These are phyloP conservation scores for Xylariaceae sp. DNA, from an alignment of 2,329 filamentous ascomycete species.

Conservation along the genomic window DNA sequence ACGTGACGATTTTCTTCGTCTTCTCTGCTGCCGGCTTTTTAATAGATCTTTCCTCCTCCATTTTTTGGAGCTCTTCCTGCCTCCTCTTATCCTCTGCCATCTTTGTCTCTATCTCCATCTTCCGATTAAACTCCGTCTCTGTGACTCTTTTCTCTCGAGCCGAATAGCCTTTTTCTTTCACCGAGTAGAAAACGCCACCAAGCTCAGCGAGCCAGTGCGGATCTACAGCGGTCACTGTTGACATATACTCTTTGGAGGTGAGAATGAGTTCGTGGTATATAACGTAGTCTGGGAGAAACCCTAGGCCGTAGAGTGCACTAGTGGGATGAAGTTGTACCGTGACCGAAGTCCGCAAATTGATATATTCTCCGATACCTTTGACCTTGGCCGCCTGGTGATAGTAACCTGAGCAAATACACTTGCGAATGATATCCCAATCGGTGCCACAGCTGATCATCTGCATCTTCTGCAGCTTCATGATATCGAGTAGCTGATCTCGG, in stretches of 20 bases:
- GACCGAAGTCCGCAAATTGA: conserved; percentile 93
- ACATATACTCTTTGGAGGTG: conserved; percentile 97
- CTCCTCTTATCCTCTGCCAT: conserved; percentile 85
- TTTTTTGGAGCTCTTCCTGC: conserved; percentile 62
- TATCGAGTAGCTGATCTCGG: conserved; percentile 88
- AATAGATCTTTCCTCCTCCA: conserved; percentile 53
- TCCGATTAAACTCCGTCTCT: conserved; percentile 89
- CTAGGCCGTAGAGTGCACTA: conserved; percentile 87
- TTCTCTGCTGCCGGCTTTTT: conserved; percentile 49
- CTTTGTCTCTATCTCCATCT: conserved; percentile 90
- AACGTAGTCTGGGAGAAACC: conserved; percentile 94
- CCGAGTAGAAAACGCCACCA: conserved; percentile 94
- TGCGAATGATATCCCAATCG: conserved; percentile 94
- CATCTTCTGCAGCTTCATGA: conserved; percentile 95
- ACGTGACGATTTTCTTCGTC: conserved; percentile 64
- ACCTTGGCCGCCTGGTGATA: conserved; percentile 97
- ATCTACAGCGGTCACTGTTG: conserved; percentile 92
- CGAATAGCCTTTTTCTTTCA: conserved; percentile 97
- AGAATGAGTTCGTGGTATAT: conserved; percentile 98
- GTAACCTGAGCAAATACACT: conserved; percentile 96
- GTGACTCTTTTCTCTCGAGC: conserved; percentile 83
- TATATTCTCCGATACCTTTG: conserved; percentile 95
- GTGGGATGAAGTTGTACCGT: conserved; percentile 95
- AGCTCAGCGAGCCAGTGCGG: conserved; percentile 97
- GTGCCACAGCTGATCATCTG: conserved; percentile 85